phyloP scores from a whole-genome alignment of 2,329 filamentous ascomycete species.

The Periconia sp. region DNA sequence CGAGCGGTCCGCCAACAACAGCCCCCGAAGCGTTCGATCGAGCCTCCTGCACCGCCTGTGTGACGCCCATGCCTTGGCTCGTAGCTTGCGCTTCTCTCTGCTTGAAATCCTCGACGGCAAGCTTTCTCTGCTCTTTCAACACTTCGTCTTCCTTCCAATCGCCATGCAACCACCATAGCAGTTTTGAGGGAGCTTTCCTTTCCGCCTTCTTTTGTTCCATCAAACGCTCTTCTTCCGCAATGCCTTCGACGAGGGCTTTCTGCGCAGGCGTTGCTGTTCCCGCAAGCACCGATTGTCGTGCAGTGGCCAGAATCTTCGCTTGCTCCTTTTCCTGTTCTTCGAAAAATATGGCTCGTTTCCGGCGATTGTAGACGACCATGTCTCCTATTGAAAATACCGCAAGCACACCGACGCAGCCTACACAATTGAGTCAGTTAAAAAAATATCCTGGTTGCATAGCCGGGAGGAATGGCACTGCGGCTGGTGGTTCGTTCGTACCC shows the following conservation, averaged over 20 bases:
- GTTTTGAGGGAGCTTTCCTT: constrained; percentile 29
- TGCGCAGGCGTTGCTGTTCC: constrained; percentile 55
- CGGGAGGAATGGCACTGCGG: constrained; percentile 13
- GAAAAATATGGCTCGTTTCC: constrained; percentile 64
- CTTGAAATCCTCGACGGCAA: constrained; percentile 34
- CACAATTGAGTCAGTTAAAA: constrained; percentile 10
- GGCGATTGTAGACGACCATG: constrained; percentile 68
- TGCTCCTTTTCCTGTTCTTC: constrained; percentile 53
- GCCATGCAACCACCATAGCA: constrained; percentile 40
- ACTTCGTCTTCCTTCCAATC: constrained; percentile 43
- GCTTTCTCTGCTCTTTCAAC: constrained; percentile 35
- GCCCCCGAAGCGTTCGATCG: constrained; percentile 20
- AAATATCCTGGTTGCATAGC: background rate
- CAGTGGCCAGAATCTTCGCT: constrained; percentile 46
- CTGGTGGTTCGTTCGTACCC: constrained; percentile 45
- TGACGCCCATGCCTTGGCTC: constrained; percentile 21
- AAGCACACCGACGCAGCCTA: constrained; percentile 62
- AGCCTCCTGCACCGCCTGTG: constrained; percentile 38
- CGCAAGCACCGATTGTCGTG: constrained; percentile 44
- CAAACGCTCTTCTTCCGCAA: constrained; percentile 64
- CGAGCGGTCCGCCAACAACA: constrained; percentile 48
- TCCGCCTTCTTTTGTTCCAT: constrained; percentile 38
- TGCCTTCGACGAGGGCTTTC: constrained; percentile 55
- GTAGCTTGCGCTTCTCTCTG: constrained; percentile 26
- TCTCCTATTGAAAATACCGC: constrained; percentile 67